Evolutionary conservation across 2,329 filamentous ascomycete genomes (phyloP).

Genomic region (Curvularia sp.): DNA sequence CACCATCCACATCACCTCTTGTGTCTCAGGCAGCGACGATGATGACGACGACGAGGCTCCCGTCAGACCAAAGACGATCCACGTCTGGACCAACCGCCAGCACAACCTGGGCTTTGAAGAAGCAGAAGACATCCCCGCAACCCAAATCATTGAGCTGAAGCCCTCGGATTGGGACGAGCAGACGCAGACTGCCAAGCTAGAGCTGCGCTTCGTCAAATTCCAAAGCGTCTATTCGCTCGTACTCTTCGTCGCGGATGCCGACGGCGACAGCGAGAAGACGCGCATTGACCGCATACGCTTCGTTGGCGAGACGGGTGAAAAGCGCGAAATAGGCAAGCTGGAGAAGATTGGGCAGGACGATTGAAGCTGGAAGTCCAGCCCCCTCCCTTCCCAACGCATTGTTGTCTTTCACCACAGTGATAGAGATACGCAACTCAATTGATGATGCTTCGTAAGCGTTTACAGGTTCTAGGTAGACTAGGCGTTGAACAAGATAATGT

Average conservation of each 20-base stretch:
- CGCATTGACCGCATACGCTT: conserved; percentile 80
- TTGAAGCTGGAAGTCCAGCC: conserved; percentile 3
- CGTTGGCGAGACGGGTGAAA: conserved; percentile 89
- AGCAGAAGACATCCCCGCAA: conserved; percentile 82
- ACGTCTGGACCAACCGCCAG: conserved; percentile 85
- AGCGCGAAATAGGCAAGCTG: conserved; percentile 90
- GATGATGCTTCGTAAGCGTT: background rate
- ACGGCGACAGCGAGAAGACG: conserved; percentile 84
- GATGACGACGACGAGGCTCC: conserved; percentile 78
- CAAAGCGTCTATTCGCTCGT: conserved; percentile 89
- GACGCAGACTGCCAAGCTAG: conserved; percentile 60
- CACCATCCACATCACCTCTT: conserved; percentile 83
- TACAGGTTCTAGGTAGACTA: conserved; percentile 3
- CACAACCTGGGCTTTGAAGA: conserved; percentile 96
- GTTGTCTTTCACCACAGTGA: background rate
- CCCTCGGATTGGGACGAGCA: conserved; percentile 74
- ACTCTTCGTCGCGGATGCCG: conserved; percentile 82
- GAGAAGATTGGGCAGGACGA: conserved; percentile 87
- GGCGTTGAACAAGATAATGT: background rate
- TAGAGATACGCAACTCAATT: background rate
- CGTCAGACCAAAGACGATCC: conserved; percentile 81
- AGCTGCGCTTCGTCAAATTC: conserved; percentile 93
- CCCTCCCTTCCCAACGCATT: background rate
- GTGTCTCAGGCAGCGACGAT: conserved; percentile 63
- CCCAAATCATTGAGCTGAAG: conserved; percentile 78